Percentiles rank a stretch among this genome's conserved stretches.
Evolutionary conservation across 352 stramenopile species (phyloP).

Genomic region (Pythium diclinum): DNA sequence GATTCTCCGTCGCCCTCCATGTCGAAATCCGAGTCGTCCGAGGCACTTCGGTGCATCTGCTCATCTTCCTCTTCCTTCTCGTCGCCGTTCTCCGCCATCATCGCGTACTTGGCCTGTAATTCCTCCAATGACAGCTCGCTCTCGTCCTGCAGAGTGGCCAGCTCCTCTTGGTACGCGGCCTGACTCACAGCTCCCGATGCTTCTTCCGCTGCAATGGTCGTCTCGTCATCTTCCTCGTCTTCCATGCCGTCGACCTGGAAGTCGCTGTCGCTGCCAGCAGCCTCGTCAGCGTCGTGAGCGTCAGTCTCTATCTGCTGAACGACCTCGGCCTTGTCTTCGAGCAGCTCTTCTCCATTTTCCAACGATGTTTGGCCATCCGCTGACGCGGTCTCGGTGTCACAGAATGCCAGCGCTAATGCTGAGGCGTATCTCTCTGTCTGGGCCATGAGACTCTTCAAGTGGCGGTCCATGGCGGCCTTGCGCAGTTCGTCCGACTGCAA

Average conservation of each 20-base stretch:
- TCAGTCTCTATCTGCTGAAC: background rate
- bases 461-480: constrained; percentile 94
- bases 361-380: background rate
- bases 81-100: constrained; percentile 19
- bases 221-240: constrained; percentile 49
- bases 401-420: constrained; percentile 69
- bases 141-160: constrained; percentile 67
- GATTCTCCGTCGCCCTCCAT: constrained; percentile 30
- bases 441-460: constrained; percentile 93
- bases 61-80: constrained; percentile 24
- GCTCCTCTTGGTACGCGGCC: constrained; percentile 40
- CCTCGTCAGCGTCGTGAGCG: background rate
- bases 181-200: background rate
- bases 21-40: constrained; percentile 36
- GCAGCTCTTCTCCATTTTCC: constrained; percentile 18
- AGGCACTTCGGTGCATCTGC: constrained; percentile 26
- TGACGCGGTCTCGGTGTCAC: constrained; percentile 9
- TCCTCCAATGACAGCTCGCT: constrained; percentile 80
- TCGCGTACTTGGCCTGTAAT: constrained; percentile 64
- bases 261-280: constrained; percentile 18
- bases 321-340: background rate
- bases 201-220: constrained; percentile 35
- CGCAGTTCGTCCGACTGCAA: constrained; percentile 83
- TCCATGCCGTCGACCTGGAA: constrained; percentile 15
- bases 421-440: constrained; percentile 97